A percentile compares a stretch with the other conserved stretches of the same genome.
These are phyloP conservation scores for Sclerotinia sclerotiorum DNA, from an alignment of 2,329 filamentous ascomycete genomes.

Conservation along the genomic window DNA sequence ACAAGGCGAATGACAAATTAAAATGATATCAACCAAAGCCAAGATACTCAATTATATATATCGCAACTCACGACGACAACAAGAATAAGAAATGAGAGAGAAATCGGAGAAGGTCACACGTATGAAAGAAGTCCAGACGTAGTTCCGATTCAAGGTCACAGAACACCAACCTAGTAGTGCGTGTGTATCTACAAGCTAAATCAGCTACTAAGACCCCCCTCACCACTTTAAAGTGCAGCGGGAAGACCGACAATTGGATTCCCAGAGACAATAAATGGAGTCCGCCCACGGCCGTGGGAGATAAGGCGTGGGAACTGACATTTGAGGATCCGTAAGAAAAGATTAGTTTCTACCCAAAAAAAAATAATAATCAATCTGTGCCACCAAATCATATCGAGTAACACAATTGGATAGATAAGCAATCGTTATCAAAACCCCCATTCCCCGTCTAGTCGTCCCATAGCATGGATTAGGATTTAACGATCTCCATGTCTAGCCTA, in stretches of 20 bases:
- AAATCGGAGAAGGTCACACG: not conserved
- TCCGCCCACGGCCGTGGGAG: not conserved
- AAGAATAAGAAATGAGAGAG: not conserved
- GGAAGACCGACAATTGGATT: not conserved
- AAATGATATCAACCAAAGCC: not conserved
- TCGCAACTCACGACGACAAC: not conserved
- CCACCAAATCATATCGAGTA: not conserved
- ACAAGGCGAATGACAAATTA: not conserved
- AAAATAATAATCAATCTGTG: not conserved
- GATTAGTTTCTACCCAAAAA: not conserved
- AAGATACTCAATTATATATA: not conserved
- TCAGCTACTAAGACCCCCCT: not conserved
- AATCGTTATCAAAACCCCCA: not conserved
- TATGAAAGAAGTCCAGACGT: not conserved
- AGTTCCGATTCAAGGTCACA: not conserved
- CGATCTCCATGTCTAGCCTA: slow-evolving; percentile 1
- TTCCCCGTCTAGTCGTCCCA: not conserved
- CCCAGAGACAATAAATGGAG: not conserved
- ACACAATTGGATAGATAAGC: slow-evolving; percentile 18
- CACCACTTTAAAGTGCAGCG: not conserved
- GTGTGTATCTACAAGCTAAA: not conserved
- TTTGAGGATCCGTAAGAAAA: not conserved
- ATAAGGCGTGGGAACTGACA: not conserved
- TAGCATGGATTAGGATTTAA: not conserved
- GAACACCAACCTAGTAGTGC: not conserved